phyloP scores from a whole-genome alignment of 257 asterid species.

The Apocynum venetum region DNA sequence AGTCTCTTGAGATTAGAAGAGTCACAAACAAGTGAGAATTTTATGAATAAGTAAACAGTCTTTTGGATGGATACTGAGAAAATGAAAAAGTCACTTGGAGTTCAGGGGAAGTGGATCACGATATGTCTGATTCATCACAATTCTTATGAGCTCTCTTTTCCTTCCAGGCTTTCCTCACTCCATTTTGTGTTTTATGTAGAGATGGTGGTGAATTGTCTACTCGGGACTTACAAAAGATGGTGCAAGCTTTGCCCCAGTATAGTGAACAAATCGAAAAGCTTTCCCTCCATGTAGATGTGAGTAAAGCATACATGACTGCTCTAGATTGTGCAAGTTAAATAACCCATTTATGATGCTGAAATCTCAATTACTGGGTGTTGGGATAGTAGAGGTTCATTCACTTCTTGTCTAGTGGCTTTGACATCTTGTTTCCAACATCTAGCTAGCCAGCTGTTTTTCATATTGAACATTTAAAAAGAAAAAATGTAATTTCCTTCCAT shows the following conservation, averaged over 20 bases:
- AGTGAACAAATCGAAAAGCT: constrained; percentile 99
- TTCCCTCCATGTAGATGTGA: constrained; percentile 99
- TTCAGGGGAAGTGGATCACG: neutral
- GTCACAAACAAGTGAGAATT: neutral
- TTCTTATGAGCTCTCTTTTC: neutral
- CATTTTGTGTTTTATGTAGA: constrained; percentile 39
- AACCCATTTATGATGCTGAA: constrained; percentile 17
- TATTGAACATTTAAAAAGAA: neutral
- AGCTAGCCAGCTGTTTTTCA: neutral
- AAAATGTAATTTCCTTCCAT: neutral
- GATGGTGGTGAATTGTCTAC: constrained; percentile 82
- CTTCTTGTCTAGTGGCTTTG: neutral
- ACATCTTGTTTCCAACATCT: neutral
- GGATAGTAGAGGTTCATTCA: neutral
- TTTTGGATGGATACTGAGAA: neutral
- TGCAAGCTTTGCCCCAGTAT: constrained; percentile 98
- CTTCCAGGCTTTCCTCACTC: constrained; percentile 10
- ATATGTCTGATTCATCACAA: neutral
- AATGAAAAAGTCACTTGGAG: neutral
- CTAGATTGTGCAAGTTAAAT: neutral
- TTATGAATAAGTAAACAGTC: neutral
- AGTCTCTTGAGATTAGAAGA: neutral
- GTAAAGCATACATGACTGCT: constrained; percentile 33
- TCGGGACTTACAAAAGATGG: constrained; percentile 98
- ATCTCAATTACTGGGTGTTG: constrained; percentile 2